Conservation (phyloP, 768 basidiomycete species). For the Boletus barrowsii region DNA sequence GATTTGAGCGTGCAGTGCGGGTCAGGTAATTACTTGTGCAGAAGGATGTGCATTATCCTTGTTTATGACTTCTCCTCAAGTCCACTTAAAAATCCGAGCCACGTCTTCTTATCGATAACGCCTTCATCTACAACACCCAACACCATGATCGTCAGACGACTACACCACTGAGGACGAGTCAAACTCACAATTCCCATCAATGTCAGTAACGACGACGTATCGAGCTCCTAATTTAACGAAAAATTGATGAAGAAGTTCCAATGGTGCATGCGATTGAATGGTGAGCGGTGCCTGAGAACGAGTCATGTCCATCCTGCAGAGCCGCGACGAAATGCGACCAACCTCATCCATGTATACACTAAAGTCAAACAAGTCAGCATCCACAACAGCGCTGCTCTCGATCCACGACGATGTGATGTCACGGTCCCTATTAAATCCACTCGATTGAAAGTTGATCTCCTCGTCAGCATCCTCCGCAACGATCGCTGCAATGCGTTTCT, state of each 20-base stretch:
- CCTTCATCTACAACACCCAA: constrained; percentile 62
- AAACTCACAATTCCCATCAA: constrained; percentile 73
- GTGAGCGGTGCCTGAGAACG: constrained; percentile 75
- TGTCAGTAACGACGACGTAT: constrained; percentile 82
- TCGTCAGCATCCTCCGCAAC: constrained; percentile 73
- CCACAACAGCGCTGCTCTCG: constrained; percentile 31
- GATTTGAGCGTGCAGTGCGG: too few species aligned
- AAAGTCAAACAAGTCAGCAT: constrained; percentile 69
- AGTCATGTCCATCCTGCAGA: not conserved
- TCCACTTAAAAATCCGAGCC: constrained; percentile 82
- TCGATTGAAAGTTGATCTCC: constrained; percentile 60
- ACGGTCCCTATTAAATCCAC: constrained; percentile 37
- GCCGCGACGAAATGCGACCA: constrained; percentile 4
- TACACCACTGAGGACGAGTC: constrained; percentile 2
- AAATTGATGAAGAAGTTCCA: constrained; percentile 90
- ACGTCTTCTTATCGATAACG: constrained; percentile 90
- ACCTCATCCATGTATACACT: constrained; percentile 91
- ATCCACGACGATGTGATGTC: constrained; percentile 53
- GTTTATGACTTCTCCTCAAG: constrained; percentile 54
- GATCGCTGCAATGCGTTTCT: constrained; percentile 45
- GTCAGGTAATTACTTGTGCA: too few species aligned
- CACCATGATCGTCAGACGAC: not conserved
- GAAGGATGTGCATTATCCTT: not conserved
- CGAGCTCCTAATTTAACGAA: constrained; percentile 93
- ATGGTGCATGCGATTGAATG: constrained; percentile 77